Evolutionary conservation across 2,329 filamentous ascomycete genomes (phyloP), one percentile per base, ranked within the genome.

Genomic region (Didymella pinodella): DNA sequence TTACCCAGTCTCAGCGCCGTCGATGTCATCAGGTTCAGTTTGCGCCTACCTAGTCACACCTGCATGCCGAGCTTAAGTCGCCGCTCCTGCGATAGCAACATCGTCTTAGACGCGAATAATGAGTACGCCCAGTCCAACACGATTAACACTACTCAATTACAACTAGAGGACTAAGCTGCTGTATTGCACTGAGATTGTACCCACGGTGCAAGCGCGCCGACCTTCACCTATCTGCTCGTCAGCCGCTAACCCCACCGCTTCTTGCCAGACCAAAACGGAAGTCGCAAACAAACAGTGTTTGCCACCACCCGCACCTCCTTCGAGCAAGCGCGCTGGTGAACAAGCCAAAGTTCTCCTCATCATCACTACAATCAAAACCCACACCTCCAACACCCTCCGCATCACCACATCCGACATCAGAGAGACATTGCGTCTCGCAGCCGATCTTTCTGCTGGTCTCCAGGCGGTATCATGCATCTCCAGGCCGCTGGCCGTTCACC

Each of bases 401-500:
- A 48, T 34, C 10, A 31, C 31, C 49, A 28, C 40, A 45, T 8
- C 16, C 18, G 26, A 22, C 28, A 36, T 5, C n/a, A 29, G n/a
- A 26, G 4, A 1, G 16, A 26, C 3, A 2, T 25, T 7, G 2
- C 5, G 7, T 2, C 18, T 12, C 32, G 36, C 18, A 26, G 28
- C 20, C 11, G 10, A 22, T 5, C 36, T 28, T 7, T 16, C 16
- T 31, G 4, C 7, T 14, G 10, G 41, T 12, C 4, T 46, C 14
- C 6, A n/a, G 32, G 32, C 16, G 4, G 10, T n/a, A 59, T 20
- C 22, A 70, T 70, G 68, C 31, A 59, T 26, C 49, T 40, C 4
- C 54, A 50, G 18, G 32, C 26, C 4, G 31, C 29, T 20, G 29
- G 49, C 46, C 54, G 53, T 29, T 51, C 48, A 7, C 55, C 56